Base-by-base conservation (phyloP, 495 filamentous ascomycete species). In the Talaromyces ruber region DNA sequence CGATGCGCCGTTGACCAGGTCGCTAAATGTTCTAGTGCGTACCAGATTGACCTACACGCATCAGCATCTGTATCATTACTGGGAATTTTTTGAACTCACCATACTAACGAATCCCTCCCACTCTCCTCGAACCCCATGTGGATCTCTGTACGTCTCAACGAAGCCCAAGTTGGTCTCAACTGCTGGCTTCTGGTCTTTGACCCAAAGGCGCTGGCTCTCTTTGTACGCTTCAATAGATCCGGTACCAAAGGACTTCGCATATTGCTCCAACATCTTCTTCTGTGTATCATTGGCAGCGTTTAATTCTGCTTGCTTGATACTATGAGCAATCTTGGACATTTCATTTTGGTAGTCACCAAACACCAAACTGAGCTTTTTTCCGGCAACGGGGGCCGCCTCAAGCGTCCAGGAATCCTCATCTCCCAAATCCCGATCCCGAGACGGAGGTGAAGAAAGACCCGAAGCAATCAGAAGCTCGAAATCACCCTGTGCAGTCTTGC, bases 81-180 rank as follows among this genome's bases (percentile, higher is more conserved):
- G 16, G 12, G 14, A 26, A 29, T 4, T 6, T 7, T 28, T 61
- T 21, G 26, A 16, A 78, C 75, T 68, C 63, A 90, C 87, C 65
- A 90, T 79, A 32, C 89, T 88, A 58, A 89, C 90, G 67, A 96
- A 94, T 1, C 92, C 93, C 72, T 98, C 93, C 94, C 94, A 98
- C 70, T 98, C 94, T n/a, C 90, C 93, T 58, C 93, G 81, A 11
- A 96, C 85, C 53, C 94, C 93, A 59, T 91, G 88, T 1, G 94
- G 94, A 70, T 98, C 94, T 57, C 94, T 84, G 69, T 98, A 98
- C 0, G 93, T 96, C 76, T 98, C 94, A 45, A 98, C 88, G 68
- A 98, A 98, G 1, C 94, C 94, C 61, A 98, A 84, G 71, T 98
- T 93, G 18, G 82, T 88, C 72, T 98, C 94, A 18, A 98, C 86